These are phyloP conservation scores for Plenodomus biglobosus DNA, from an alignment of 2,329 filamentous ascomycete species.

Conservation along the genomic window DNA sequence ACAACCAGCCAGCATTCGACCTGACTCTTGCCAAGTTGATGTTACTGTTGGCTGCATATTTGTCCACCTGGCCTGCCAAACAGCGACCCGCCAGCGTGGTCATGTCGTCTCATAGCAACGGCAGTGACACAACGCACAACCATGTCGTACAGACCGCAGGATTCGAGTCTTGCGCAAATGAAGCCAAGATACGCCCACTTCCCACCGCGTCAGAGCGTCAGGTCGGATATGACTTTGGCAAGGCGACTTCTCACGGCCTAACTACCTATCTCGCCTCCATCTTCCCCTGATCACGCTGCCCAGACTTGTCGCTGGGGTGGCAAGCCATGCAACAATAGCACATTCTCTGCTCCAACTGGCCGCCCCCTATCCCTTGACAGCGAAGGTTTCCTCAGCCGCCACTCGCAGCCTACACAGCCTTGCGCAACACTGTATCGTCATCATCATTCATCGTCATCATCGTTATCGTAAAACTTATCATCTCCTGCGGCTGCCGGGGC, in stretches of 20 bases:
- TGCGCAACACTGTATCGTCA: not conserved
- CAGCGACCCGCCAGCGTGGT: not conserved
- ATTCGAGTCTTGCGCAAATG: conserved; percentile 6
- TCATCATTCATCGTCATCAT: too few species aligned
- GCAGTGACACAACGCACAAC: not conserved
- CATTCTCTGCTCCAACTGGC: conserved; percentile 6
- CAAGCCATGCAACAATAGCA: conserved; percentile 8
- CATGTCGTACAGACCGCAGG: not conserved
- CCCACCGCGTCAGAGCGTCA: conserved; percentile 20
- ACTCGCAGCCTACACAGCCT: conserved; percentile 16
- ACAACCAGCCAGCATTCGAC: not conserved
- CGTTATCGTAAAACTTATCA: not conserved
- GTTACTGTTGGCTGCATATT: not conserved
- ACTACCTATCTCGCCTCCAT: not conserved
- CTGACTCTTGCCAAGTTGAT: conserved; percentile 2
- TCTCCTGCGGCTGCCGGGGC: not conserved
- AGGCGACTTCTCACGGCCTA: conserved; percentile 1
- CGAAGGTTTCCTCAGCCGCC: not conserved
- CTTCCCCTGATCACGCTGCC: conserved; percentile 1
- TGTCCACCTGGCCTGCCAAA: not conserved
- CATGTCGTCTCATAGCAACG: conserved; percentile 7
- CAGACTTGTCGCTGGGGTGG: not conserved
- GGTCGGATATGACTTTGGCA: conserved; percentile 1
- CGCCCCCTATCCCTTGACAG: not conserved
- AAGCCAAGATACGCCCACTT: conserved; percentile 16